Percentiles rank a stretch among this genome's conserved stretches.
These are phyloP conservation scores for Xylariaceae sp. DNA, from an alignment of 2,329 filamentous ascomycete species.

Conservation along the genomic window DNA sequence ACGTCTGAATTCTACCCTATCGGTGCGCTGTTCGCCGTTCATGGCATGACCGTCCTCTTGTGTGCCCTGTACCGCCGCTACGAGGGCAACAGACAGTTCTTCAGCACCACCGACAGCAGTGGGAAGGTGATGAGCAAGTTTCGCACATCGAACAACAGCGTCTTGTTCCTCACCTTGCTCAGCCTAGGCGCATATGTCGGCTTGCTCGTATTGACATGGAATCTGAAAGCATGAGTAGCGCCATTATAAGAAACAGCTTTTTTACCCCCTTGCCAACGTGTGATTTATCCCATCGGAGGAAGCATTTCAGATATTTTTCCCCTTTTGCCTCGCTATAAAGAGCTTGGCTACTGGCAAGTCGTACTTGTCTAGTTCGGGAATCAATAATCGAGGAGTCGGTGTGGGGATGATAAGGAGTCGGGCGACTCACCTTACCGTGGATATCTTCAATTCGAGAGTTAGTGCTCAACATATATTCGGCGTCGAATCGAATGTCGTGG, in stretches of 20 bases:
- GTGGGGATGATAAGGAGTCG: background rate
- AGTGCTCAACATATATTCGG: background rate
- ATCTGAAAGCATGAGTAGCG: slow-evolving; percentile 31
- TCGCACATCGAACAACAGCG: slow-evolving; percentile 59
- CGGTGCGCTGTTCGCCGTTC: slow-evolving; percentile 90
- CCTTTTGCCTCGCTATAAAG: background rate
- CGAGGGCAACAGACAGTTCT: slow-evolving; percentile 93
- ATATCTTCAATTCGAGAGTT: background rate
- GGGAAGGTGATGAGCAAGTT: slow-evolving; percentile 50
- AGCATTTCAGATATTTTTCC: no score
- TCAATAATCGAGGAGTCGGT: background rate
- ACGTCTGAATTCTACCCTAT: slow-evolving; percentile 94
- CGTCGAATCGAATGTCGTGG: background rate
- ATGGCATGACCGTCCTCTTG: slow-evolving; percentile 77
- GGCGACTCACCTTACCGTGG: background rate
- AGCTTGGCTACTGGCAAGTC: background rate
- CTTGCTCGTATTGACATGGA: slow-evolving; percentile 52
- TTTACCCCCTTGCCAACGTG: background rate
- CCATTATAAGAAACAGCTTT: background rate
- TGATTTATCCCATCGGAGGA: background rate
- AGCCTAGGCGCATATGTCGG: slow-evolving; percentile 54
- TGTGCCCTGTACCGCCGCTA: slow-evolving; percentile 82
- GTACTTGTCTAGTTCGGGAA: background rate
- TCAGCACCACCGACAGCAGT: slow-evolving; percentile 50
- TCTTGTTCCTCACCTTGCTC: slow-evolving; percentile 51